These are phyloP conservation scores for Neonectria magnoliae DNA, from an alignment of 2,329 filamentous ascomycete species.

Conservation along the genomic window DNA sequence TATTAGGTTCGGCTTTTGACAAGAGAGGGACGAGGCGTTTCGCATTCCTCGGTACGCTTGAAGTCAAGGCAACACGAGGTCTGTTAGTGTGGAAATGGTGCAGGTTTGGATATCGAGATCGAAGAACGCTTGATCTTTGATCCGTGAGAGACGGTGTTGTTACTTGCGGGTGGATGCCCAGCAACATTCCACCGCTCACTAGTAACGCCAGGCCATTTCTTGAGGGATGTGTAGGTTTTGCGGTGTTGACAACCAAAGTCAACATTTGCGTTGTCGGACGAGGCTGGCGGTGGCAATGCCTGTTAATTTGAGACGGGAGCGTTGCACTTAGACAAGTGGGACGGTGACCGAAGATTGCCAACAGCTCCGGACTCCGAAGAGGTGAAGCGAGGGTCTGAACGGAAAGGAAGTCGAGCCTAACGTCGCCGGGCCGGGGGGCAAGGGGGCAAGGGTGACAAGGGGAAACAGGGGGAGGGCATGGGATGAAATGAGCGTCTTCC, in stretches of 20 bases:
- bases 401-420: background rate
- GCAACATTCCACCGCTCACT: background rate
- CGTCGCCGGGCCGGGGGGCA: background rate
- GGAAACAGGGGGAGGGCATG: background rate
- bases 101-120: background rate
- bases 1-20: background rate
- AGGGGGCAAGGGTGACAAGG: background rate
- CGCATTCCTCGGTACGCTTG: background rate
- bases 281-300: background rate
- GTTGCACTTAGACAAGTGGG: slow-evolving; percentile 8
- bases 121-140: no score
- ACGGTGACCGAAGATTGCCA: background rate
- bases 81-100: background rate
- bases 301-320: slow-evolving; percentile 6
- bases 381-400: background rate
- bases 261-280: background rate
- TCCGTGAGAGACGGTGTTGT: background rate
- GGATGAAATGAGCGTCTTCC: background rate
- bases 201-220: no score
- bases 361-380: background rate
- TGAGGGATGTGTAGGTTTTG: background rate
- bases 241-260: background rate
- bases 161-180: background rate
- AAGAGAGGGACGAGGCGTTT: background rate
- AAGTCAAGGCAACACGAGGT: background rate